Evolutionary conservation across 169 alveolate genomes (phyloP).

Genomic region (Theileria annulata): DNA sequence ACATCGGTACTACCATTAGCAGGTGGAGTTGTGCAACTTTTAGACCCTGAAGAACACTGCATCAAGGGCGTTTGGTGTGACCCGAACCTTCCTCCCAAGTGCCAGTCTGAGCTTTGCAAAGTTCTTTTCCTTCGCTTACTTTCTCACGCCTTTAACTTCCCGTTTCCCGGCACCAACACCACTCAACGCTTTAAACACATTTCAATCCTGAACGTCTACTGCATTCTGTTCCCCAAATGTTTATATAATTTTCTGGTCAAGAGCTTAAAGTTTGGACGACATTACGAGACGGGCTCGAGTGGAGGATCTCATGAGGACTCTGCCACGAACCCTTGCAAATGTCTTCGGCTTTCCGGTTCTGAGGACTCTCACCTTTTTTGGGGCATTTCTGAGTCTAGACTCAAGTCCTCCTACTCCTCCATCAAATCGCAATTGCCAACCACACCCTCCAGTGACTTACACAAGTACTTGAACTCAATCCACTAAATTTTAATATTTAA

Average conservation of each 20-base stretch:
- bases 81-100: constrained; percentile 54
- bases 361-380: constrained; percentile 59
- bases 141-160: constrained; percentile 62
- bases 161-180: constrained; percentile 53
- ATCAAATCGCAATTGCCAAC: constrained; percentile 42
- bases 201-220: constrained; percentile 54
- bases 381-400: constrained; percentile 71
- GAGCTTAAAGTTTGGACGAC: constrained; percentile 65
- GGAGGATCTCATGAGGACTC: constrained; percentile 73
- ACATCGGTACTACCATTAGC: constrained; percentile 47
- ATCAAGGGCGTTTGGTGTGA: constrained; percentile 61
- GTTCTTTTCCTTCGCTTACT: constrained; percentile 38
- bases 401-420: constrained; percentile 30
- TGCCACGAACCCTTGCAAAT: constrained; percentile 57
- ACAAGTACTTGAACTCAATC: not conserved
- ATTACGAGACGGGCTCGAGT: constrained; percentile 56
- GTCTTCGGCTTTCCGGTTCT: constrained; percentile 41
- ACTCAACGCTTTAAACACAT: constrained; percentile 57
- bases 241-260: constrained; percentile 45
- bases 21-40: constrained; percentile 55
- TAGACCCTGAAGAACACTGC: constrained; percentile 69
- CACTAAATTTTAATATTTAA: not conserved
- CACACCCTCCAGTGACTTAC: constrained; percentile 34
- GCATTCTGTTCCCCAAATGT: constrained; percentile 56
- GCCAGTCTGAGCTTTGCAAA: constrained; percentile 48